A percentile compares a stretch with the other conserved stretches of the same genome.
These are phyloP conservation scores for Paspalum notatum DNA, from an alignment of 176 grass and related monocot species.

Conservation along the genomic window DNA sequence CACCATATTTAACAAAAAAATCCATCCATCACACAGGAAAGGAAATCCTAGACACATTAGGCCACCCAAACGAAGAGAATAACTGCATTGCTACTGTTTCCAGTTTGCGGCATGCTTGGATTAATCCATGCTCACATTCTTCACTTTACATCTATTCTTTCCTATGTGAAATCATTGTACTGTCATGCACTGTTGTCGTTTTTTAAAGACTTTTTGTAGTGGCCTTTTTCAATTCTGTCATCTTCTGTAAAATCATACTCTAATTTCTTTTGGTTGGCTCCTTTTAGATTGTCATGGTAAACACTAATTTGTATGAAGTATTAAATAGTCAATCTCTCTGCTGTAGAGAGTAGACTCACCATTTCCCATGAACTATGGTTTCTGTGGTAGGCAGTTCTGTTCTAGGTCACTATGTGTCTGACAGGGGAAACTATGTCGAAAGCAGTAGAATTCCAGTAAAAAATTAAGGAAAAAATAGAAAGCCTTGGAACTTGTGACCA, in stretches of 20 bases:
- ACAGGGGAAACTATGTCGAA: neutral
- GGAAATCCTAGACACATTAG: no score
- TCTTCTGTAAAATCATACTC: neutral
- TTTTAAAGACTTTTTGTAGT: neutral
- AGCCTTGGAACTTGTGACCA: neutral
- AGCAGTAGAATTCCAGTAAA: neutral
- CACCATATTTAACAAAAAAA: no score
- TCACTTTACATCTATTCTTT: conserved; percentile 7
- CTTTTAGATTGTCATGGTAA: neutral
- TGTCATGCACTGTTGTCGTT: conserved; percentile 17
- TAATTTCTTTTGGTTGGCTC: neutral
- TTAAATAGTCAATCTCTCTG: neutral
- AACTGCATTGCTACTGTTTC: no score
- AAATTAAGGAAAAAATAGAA: neutral
- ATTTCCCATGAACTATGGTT: conserved; percentile 2
- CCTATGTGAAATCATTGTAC: neutral
- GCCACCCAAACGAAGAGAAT: no score
- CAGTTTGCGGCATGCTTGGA: no score
- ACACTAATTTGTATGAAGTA: neutral
- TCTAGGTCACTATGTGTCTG: neutral
- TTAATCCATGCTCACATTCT: no score
- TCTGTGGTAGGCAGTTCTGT: neutral
- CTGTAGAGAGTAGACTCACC: neutral
- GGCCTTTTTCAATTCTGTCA: neutral
- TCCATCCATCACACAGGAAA: no score